These are phyloP conservation scores for Ceratocystis cacaofunesta DNA, from an alignment of 2,329 filamentous ascomycete genomes.

Conservation along the genomic window DNA sequence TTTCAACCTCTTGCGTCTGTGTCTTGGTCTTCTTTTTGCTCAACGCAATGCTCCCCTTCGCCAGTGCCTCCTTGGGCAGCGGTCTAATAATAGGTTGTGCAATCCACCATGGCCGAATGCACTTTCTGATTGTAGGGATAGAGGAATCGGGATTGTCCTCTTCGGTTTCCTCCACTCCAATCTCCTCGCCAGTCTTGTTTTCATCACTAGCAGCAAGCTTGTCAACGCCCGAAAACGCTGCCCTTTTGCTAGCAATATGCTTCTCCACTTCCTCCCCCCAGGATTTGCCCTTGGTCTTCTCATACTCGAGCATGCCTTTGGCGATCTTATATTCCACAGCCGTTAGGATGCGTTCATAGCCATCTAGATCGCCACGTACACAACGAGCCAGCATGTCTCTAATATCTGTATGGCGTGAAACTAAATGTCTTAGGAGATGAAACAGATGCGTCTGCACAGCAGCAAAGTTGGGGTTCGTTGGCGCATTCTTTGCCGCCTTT, in stretches of 20 bases:
- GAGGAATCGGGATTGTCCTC: constrained; percentile 40
- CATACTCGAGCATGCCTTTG: constrained; percentile 55
- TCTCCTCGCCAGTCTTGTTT: constrained; percentile 19
- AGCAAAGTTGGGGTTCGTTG: constrained; percentile 43
- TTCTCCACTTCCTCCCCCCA: constrained; percentile 28
- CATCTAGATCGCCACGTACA: constrained; percentile 53
- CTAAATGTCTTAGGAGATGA: constrained; percentile 70
- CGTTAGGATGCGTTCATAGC: constrained; percentile 60
- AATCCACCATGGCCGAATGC: constrained; percentile 76
- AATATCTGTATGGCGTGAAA: constrained; percentile 66
- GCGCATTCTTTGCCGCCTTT: constrained; percentile 15
- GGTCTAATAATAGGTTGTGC: constrained; percentile 78
- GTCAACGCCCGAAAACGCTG: constrained; percentile 10
- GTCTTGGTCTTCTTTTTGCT: constrained; percentile 52
- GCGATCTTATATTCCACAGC: constrained; percentile 65
- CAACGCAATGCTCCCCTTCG: constrained; percentile 59
- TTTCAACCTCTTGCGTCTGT: constrained; percentile 22
- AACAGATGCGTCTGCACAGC: constrained; percentile 88
- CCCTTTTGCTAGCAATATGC: constrained; percentile 16
- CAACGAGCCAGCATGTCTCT: constrained; percentile 66
- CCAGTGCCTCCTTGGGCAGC: constrained; percentile 72
- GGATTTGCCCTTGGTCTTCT: constrained; percentile 35
- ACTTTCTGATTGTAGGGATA: constrained; percentile 45
- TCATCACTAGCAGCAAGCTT: constrained; percentile 17
- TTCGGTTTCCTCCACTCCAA: constrained; percentile 27